phyloP scores from a whole-genome alignment of 768 basidiomycete genomes.

The Obba rivulosa region DNA sequence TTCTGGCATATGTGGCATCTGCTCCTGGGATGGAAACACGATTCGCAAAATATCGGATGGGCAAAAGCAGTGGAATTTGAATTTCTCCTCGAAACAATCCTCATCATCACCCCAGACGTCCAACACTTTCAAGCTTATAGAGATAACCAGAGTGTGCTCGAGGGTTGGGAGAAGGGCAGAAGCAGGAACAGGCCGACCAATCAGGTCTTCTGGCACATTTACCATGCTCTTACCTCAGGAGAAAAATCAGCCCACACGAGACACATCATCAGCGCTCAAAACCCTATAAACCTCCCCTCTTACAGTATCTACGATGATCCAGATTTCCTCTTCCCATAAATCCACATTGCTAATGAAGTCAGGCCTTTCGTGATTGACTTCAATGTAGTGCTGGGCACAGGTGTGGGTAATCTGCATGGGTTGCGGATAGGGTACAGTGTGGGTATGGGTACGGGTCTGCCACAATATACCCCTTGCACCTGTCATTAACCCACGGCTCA shows the following conservation, averaged over 20 bases:
- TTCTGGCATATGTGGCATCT: slow-evolving; percentile 21
- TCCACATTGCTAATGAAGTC: slow-evolving; percentile 1
- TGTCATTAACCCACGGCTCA: too few species aligned
- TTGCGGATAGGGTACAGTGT: too few species aligned
- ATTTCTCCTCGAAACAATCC: slow-evolving; percentile 26
- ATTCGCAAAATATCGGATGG: slow-evolving; percentile 36
- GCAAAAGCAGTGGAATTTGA: slow-evolving; percentile 40
- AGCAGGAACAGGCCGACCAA: slow-evolving; percentile 27
- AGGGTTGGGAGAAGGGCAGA: slow-evolving; percentile 28
- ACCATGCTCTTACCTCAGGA: background rate
- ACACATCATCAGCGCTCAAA: slow-evolving; percentile 13
- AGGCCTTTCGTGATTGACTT: slow-evolving; percentile 5
- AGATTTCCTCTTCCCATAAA: slow-evolving; percentile 10
- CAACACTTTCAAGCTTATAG: slow-evolving; percentile 24
- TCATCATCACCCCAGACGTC: slow-evolving; percentile 23
- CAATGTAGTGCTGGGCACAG: too few species aligned
- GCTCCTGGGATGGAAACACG: slow-evolving; percentile 8
- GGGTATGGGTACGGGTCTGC: too few species aligned
- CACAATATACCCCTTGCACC: too few species aligned
- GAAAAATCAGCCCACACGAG: background rate
- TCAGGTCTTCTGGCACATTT: slow-evolving; percentile 23
- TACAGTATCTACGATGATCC: slow-evolving; percentile 5
- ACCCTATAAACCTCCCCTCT: slow-evolving; percentile 16
- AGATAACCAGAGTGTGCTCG: slow-evolving; percentile 29
- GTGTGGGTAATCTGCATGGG: too few species aligned